Conservation (phyloP, 495 filamentous ascomycete species). For the Aspergillus steynii region DNA sequence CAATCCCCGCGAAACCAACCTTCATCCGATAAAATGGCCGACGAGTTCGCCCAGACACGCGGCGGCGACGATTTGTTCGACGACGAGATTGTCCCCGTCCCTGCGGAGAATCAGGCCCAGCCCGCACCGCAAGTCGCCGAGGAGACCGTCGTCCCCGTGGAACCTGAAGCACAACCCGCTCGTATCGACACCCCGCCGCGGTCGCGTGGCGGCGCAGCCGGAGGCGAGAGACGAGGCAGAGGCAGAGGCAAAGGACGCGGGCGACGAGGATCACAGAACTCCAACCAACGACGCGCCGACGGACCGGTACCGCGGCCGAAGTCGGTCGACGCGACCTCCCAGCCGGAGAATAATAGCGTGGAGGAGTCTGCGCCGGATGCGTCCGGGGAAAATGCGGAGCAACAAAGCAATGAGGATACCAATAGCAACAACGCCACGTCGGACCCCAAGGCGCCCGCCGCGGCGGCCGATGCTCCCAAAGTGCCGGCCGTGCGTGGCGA, state of each 20-base stretch:
- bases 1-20: no score
- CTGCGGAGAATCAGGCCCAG: constrained; percentile 36
- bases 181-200: constrained; percentile 27
- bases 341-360: constrained; percentile 18
- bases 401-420: constrained; percentile 23
- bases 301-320: constrained; percentile 20
- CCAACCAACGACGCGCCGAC: constrained; percentile 31
- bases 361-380: constrained; percentile 16
- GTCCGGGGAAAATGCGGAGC: constrained; percentile 22
- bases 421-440: background rate
- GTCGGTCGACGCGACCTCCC: constrained; percentile 14
- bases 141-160: constrained; percentile 16
- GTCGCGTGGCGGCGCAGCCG: constrained; percentile 37
- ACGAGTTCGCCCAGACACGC: constrained; percentile 66
- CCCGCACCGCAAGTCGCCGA: constrained; percentile 23
- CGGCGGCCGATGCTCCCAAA: constrained; percentile 32
- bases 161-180: constrained; percentile 16
- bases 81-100: constrained; percentile 68
- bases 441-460: constrained; percentile 19
- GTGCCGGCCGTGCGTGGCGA: constrained; percentile 66
- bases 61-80: constrained; percentile 69
- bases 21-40: constrained; percentile 21
- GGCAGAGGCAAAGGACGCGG: constrained; percentile 36
- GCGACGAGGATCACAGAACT: constrained; percentile 31
- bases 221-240: constrained; percentile 38